Conservation (phyloP, 1,139 yeast species). For the Saccharomyces hybrid region DNA sequence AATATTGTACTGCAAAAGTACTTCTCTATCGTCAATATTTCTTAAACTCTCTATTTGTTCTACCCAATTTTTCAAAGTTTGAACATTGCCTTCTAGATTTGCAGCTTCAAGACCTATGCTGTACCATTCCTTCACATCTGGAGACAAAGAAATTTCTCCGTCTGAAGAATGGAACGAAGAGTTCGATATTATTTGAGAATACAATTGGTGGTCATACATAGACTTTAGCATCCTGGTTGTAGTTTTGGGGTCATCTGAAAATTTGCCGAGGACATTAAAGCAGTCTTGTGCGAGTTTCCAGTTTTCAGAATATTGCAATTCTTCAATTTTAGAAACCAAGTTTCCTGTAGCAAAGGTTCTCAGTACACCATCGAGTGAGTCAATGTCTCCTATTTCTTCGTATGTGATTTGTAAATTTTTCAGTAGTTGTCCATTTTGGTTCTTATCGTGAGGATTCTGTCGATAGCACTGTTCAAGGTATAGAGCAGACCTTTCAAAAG, state of each 20-base stretch:
- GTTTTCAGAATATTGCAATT: constrained; percentile 77
- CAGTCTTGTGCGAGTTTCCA: constrained; percentile 89
- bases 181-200: constrained; percentile 40
- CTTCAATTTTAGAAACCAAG: constrained; percentile 63
- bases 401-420: constrained; percentile 68
- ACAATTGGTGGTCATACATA: constrained; percentile 50
- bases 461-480: constrained; percentile 75
- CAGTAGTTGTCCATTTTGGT: constrained; percentile 39
- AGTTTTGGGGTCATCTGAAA: constrained; percentile 26
- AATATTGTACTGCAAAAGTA: constrained; percentile 54
- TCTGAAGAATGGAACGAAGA: constrained; percentile 21
- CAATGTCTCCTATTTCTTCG: constrained; percentile 81
- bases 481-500: constrained; percentile 83
- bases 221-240: constrained; percentile 42
- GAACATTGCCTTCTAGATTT: constrained; percentile 52
- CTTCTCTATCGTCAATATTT: constrained; percentile 43
- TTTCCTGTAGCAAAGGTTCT: constrained; percentile 65
- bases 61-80: constrained; percentile 52
- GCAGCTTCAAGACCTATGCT: constrained; percentile 71
- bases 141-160: constrained; percentile 20
- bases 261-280: constrained; percentile 57
- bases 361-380: constrained; percentile 81
- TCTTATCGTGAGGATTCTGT: constrained; percentile 31
- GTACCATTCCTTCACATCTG: constrained; percentile 44
- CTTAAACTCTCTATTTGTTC: constrained; percentile 36